A percentile compares a stretch with the other conserved stretches of the same genome.
Conservation (phyloP, 75 land plant species). For the Pinus albicaulis region DNA sequence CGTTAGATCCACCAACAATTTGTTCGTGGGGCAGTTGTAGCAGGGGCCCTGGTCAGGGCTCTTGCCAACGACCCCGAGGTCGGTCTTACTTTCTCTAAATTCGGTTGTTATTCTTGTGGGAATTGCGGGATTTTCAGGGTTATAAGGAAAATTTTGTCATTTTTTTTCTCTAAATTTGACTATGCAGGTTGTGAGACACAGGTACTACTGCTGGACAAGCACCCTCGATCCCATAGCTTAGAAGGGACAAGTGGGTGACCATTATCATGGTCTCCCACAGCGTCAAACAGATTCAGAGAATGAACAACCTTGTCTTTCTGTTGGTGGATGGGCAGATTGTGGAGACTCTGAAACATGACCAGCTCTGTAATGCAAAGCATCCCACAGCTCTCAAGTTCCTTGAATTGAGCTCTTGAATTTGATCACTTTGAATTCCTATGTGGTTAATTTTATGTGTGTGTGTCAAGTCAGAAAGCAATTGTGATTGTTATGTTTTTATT, state of each 20-base stretch:
- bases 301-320: constrained; percentile 71
- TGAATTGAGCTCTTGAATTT: constrained; percentile 44
- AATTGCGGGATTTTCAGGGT: no score
- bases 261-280: constrained; percentile 88
- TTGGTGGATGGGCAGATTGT: constrained; percentile 79
- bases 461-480: no score
- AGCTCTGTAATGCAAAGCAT: constrained; percentile 69
- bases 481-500: no score
- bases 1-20: constrained; percentile 27
- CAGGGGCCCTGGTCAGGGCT: constrained; percentile 90
- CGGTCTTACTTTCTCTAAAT: not conserved
- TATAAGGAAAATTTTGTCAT: no score
- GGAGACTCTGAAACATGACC: constrained; percentile 58
- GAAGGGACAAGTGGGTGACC: constrained; percentile 56
- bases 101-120: no score
- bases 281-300: constrained; percentile 82
- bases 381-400: constrained; percentile 79
- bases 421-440: no score
- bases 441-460: no score
- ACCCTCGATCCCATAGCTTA: constrained; percentile 87
- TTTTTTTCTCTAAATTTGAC: not conserved
- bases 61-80: no score
- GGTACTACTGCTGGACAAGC: constrained; percentile 87
- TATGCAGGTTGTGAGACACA: constrained; percentile 2
- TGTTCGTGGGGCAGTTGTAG: constrained; percentile 95